These are phyloP conservation scores for Umbelopsis sp. DNA, from an alignment of 192 early-diverging fungal genomes.

Conservation along the genomic window DNA sequence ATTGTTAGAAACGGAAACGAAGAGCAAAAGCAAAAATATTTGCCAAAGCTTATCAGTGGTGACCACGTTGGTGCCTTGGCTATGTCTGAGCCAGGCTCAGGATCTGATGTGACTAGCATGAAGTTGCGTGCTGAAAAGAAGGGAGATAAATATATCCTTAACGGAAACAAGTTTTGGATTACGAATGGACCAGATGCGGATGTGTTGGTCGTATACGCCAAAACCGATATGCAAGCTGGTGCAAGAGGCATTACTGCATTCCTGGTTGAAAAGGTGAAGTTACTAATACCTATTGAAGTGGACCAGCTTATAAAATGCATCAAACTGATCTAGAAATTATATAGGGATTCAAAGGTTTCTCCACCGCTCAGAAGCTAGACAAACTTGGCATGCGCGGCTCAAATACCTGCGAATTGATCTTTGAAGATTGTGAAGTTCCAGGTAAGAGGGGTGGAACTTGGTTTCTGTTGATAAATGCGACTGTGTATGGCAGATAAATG, in stretches of 20 bases:
- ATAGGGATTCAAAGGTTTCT: slow-evolving; percentile 81
- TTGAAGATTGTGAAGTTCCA: slow-evolving; percentile 92
- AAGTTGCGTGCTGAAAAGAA: slow-evolving; percentile 78
- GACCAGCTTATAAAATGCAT: slow-evolving; percentile 1
- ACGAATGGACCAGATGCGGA: slow-evolving; percentile 94
- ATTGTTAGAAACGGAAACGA: slow-evolving; percentile 89
- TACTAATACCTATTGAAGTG: background rate
- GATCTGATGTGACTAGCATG: slow-evolving; percentile 95
- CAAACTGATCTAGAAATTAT: background rate
- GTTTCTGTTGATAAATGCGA: background rate
- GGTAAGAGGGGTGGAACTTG: slow-evolving; percentile 23
- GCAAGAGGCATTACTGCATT: slow-evolving; percentile 94
- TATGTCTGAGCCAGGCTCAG: slow-evolving; percentile 91
- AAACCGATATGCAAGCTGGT: slow-evolving; percentile 79
- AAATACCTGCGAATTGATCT: slow-evolving; percentile 93
- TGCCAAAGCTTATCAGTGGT: slow-evolving; percentile 88
- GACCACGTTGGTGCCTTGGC: slow-evolving; percentile 90
- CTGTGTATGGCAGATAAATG: background rate
- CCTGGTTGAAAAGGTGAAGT: slow-evolving; percentile 76
- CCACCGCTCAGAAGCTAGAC: slow-evolving; percentile 85
- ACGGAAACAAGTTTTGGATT: slow-evolving; percentile 96
- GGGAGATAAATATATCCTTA: slow-evolving; percentile 82
- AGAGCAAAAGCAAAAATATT: slow-evolving; percentile 85
- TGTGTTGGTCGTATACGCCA: slow-evolving; percentile 90
- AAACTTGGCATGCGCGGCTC: slow-evolving; percentile 97